Evolutionary conservation across 2,329 filamentous ascomycete genomes (phyloP), one percentile per base, ranked within the genome.

Genomic region (Paraconiothyrium sp.): DNA sequence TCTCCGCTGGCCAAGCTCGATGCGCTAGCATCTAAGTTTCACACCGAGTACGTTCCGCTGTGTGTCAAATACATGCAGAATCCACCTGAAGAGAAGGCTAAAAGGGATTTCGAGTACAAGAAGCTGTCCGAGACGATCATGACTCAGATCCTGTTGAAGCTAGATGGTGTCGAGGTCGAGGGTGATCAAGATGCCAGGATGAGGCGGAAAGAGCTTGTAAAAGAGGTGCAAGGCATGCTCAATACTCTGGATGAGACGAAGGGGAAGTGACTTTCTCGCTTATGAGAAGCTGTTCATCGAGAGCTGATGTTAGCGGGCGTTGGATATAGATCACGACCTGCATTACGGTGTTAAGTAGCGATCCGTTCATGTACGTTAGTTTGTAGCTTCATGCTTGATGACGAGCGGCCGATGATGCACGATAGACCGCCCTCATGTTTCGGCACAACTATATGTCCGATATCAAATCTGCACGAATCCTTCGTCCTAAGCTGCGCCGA

Each of bases 51-150:
- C 65, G 78, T 90, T n/a, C 90, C 91, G 0, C 75, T 89, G 7
- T 92, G 89, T 69, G 78, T 84, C 4, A 79, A 88, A 27, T 94
- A 88, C 74, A 84, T 85, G 22, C 81, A 80, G 6, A 81, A 84
- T 9, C 89, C 92, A 11, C 92, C 92, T 0, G 74, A 78, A 3
- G 72, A 78, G 14, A 70, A 80, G 43, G 89, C 89, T 76, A 92
- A 91, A 82, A 83, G 86, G 54, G 85, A 86, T 14, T 91, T 93
- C 37, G 90, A 94, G 72, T 90, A 94, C 75, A 89, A 90, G 75
- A 89, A 86, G 74, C 77, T 95, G 20, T 89, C 88, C 4, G 92
- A 95, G 81, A 92, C 89, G 4, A 85, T 93, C 43, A 83, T 95
- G 83, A 88, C 90, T 64, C 90, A 93, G 69, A 87, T 93, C 2